A percentile compares a stretch with the other conserved stretches of the same genome.
Conservation (phyloP, 352 stramenopile species). For the Phytophthora capsici region DNA sequence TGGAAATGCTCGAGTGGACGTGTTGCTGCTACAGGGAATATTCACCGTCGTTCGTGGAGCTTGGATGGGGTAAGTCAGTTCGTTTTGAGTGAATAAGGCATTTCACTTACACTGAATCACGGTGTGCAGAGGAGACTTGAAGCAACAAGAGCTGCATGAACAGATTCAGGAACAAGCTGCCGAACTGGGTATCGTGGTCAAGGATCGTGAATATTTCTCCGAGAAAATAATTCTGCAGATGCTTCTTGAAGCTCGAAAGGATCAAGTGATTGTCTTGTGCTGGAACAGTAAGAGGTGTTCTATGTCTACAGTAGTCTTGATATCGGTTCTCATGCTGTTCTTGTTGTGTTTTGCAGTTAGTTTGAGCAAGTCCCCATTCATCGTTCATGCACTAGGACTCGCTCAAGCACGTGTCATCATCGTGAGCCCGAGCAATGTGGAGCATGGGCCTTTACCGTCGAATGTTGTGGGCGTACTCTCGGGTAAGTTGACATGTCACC, state of each 20-base stretch:
- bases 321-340: neutral
- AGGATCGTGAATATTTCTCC: conserved; percentile 12
- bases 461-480: conserved; percentile 41
- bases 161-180: conserved; percentile 24
- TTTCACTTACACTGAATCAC: neutral
- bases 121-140: conserved; percentile 20
- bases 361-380: conserved; percentile 31
- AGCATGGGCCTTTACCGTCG: conserved; percentile 35
- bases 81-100: neutral
- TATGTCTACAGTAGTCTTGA: neutral
- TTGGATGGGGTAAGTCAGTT: conserved; percentile 31
- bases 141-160: conserved; percentile 12
- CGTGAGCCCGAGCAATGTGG: conserved; percentile 34
- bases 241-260: conserved; percentile 18
- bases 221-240: conserved; percentile 28
- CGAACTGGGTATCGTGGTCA: conserved; percentile 21
- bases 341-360: conserved; percentile 21
- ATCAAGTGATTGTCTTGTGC: conserved; percentile 44
- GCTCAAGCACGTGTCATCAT: conserved; percentile 30
- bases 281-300: conserved; percentile 33
- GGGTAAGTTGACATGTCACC: conserved; percentile 4
- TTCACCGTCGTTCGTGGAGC: conserved; percentile 40
- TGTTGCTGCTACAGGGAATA: conserved; percentile 32
- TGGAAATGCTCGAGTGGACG: neutral
- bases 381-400: conserved; percentile 33